phyloP scores from a whole-genome alignment of 441 rosid species.

The Erysimum pusillum region DNA sequence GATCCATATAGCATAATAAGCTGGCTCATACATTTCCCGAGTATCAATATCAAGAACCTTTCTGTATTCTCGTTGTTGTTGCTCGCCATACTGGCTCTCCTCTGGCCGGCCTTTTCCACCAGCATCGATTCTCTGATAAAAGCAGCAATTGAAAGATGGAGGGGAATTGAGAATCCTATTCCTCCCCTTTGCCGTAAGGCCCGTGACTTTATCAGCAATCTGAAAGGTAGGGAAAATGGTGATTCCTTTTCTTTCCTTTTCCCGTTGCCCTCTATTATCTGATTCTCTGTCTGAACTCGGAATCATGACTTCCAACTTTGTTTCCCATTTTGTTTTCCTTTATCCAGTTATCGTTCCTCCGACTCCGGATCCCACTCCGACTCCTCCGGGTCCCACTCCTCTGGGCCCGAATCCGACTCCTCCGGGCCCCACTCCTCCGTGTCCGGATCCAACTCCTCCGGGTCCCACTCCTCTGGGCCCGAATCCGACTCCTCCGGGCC shows the following conservation, averaged over 20 bases:
- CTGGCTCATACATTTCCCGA: neutral
- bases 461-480: no score
- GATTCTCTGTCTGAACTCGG: neutral
- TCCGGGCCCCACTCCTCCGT: no score
- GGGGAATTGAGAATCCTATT: neutral
- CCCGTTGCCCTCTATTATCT: neutral
- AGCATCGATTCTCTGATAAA: neutral
- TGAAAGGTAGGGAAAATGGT: neutral
- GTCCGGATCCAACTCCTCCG: no score
- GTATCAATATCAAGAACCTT: neutral
- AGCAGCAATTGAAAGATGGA: neutral
- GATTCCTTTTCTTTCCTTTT: neutral
- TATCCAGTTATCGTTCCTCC: no score
- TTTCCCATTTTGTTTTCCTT: neutral
- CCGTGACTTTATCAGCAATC: neutral
- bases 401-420: no score
- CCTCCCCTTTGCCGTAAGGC: neutral
- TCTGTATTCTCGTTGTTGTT: neutral
- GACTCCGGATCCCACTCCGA: no score
- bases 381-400: no score
- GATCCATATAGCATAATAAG: neutral
- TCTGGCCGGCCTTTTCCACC: neutral
- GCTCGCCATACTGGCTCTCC: neutral
- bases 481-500: no score
- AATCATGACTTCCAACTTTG: neutral